Evolutionary conservation across 2,329 filamentous ascomycete species (phyloP), one percentile per base, ranked within the genome.

Genomic region (Phialophora tarda): DNA sequence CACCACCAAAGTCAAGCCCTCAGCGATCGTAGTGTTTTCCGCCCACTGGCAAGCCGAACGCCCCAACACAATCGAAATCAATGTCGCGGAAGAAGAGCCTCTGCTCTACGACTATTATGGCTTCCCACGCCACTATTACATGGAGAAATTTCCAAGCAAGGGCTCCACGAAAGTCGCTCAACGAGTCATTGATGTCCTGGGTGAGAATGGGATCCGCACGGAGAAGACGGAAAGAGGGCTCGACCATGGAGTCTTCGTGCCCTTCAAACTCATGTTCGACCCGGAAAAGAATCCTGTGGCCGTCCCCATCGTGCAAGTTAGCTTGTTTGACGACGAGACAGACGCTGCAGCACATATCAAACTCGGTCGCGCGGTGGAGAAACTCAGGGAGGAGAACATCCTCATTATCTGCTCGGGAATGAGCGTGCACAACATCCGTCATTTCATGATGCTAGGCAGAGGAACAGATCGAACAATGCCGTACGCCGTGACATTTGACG

Each of bases 21-120:
- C 86, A 68, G 91, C 89, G 1, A 84, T 93, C 17, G 86, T 93
- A 0, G 88, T 92, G 28, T 89, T 93, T 75, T 92, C 90, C 0
- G 91, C 89, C 0, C 90, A 93, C 77, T 93, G 91, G 90, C 88
- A 91, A 78, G 87, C 83, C 6, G 62, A 66, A 23, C 62, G 74
- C 1, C 77, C 78, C 47, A 79, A 83, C 71, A 82, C 79, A 3
- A 84, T 92, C 68, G 81, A 89, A 72, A 83, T 92, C 71, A 92
- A 91, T 75, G 86, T 84, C 8, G 87, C 85, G 2, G 86, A 86
- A 64, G 78, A 82, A n/a, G 87, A 84, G 3, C 85, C 88, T 64
- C 74, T 92, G 70, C 89, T 92, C 59, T 92, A 91, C 75, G 89
- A 92, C 74, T 91, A 90, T 79, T 89, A 90, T 74, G 88, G 89